A percentile compares a stretch with the other conserved stretches of the same genome.
Evolutionary conservation across 163 green algal genomes (phyloP).

Genomic region (Scenedesmus sp.): DNA sequence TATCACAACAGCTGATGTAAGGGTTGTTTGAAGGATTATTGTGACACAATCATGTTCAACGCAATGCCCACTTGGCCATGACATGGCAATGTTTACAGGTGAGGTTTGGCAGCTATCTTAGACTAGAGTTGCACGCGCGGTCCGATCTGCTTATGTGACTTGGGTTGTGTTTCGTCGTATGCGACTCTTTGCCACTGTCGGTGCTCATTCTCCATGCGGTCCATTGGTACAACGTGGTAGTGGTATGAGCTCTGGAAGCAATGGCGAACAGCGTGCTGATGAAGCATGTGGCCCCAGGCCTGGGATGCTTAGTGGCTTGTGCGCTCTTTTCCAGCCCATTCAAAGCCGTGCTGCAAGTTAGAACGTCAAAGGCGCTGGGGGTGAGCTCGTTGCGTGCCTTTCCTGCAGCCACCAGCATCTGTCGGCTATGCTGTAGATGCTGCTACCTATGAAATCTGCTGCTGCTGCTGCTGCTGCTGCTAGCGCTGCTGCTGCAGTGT

Average conservation of each 20-base stretch:
- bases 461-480: background rate
- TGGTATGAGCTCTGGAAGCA: background rate
- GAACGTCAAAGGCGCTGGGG: slow-evolving; percentile 23
- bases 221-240: background rate
- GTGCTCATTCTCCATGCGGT: background rate
- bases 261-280: slow-evolving; percentile 50
- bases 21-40: background rate
- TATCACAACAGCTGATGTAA: background rate
- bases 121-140: background rate
- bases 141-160: background rate
- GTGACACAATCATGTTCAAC: too few relatives aligned
- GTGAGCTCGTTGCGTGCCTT: background rate
- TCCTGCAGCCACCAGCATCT: background rate
- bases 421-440: background rate
- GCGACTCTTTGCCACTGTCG: background rate
- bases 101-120: too few relatives aligned
- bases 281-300: slow-evolving; percentile 45
- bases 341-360: slow-evolving; percentile 46
- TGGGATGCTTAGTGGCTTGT: slow-evolving; percentile 43
- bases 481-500: background rate
- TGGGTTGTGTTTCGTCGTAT: background rate
- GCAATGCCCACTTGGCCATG: too few relatives aligned
- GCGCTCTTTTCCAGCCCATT: slow-evolving; percentile 43
- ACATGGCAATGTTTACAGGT: too few relatives aligned
- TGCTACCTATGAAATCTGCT: background rate